phyloP scores from a whole-genome alignment of 73 alveolate species.

The Paramecium bursaria region DNA sequence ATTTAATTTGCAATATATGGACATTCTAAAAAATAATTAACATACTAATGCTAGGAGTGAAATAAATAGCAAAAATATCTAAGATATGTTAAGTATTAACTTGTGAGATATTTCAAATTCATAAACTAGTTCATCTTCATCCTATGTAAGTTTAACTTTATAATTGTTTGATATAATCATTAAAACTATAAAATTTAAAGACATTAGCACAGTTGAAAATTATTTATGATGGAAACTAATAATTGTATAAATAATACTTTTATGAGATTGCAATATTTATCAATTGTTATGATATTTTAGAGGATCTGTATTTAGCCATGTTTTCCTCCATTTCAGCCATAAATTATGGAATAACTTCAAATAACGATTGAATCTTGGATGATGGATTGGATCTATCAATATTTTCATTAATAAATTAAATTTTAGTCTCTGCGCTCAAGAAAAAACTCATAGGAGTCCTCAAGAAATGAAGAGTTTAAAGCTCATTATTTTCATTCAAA shows the following conservation, averaged over 20 bases:
- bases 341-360: slow-evolving; percentile 34
- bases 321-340: slow-evolving; percentile 58
- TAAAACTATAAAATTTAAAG: not conserved
- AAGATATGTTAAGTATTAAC: not conserved
- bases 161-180: not conserved
- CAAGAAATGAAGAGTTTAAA: slow-evolving; percentile 23
- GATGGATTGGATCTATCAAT: slow-evolving; percentile 54
- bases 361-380: slow-evolving; percentile 21
- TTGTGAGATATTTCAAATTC: not conserved
- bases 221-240: slow-evolving; percentile 28
- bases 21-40: slow-evolving; percentile 48
- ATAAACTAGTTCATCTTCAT: not conserved
- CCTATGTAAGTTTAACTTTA: not conserved
- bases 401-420: slow-evolving; percentile 4
- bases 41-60: slow-evolving; percentile 5
- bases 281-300: slow-evolving; percentile 8
- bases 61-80: not conserved
- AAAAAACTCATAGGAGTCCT: slow-evolving; percentile 58
- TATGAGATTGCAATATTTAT: slow-evolving; percentile 20
- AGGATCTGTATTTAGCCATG: slow-evolving; percentile 31
- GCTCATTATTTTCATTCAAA: not conserved
- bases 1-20: slow-evolving; percentile 24
- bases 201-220: not conserved
- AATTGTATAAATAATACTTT: not conserved
- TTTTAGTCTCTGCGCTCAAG: slow-evolving; percentile 24